Base-by-base conservation (phyloP, 768 basidiomycete genomes). In the Naganishia randhawae region DNA sequence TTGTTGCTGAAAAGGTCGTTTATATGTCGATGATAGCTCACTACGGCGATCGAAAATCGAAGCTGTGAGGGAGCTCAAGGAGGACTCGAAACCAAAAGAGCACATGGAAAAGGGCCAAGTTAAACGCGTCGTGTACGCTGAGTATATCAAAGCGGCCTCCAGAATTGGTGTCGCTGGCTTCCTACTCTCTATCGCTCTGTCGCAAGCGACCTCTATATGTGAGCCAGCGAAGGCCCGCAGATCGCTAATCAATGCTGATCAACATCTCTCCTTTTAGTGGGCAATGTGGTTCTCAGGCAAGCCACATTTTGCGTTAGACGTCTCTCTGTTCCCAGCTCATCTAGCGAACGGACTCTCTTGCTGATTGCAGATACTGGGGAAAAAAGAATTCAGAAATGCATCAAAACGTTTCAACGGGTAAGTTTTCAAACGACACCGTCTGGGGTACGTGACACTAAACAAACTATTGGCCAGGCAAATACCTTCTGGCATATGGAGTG, bases 71-170 rank as follows among this genome's bases (percentile, higher is more conserved):
- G 81, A 81, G 66, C 70, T 79, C 22, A 77, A 77, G 48, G 79
- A 79, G 45, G 74, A 73, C 54, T 74, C 79, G 11, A 77, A 76
- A 66, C 80, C 80, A 1, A 85, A 84, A 65, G 88, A 80, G 87
- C 86, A 77, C 73, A 81, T 50, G 63, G 90, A 92, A 73, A 87
- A 88, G 75, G 92, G 92, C 5, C 85, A 84, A 29, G 92, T 95
- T 66, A 92, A 92, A 79, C 73, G 76, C 16, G 81, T 84, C 7
- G 91, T 96, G 1, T 96, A 96, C 77, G 75, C 80, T 57, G 81
- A 86, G 66, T 96, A 96, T 75, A 84, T 95, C 72, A 81, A 85
- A 66, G 89, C 92, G 0, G 89, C 90, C 9, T 92, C 91, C 1
- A 86, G 84, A 70, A 71, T 82, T 0, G 92, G 90, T 0, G 92